Base-by-base conservation (phyloP, 1,139 yeast species). In the Sugiyamaella pinicola region DNA sequence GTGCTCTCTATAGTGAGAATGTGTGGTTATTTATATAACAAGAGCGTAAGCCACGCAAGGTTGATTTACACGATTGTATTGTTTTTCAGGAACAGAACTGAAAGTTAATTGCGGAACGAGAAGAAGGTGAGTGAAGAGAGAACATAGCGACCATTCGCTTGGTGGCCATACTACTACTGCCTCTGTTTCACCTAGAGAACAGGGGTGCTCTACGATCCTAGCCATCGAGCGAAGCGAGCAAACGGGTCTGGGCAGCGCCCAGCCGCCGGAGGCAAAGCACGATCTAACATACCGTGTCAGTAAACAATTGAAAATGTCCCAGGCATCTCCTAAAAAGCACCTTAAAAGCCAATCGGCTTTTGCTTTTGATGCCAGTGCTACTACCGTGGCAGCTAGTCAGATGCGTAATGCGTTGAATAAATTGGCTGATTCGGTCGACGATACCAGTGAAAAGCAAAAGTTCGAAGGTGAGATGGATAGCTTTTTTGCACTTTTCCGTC, bases 381-480 rank as follows among this genome's bases (percentile, higher is more conserved):
- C 96, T 57, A 89, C 89, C 58, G 95, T 90, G 58, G 96, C 99
- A 31, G 98, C 99, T 7, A 86, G 96, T 57, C 97, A 91, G 71
- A 93, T 93, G 98, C 85, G 98, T 68, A 93, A 93, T 69, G 95
- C 96, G 2, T 81, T 93, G 74, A 93, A 93, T 79, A 82, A 80
- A 70, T 77, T 93, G 69, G 86, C 93, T 48, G 98, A 91, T 71
- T 80, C 93, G 21, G 88, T 88, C 52, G 64, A 69, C 35, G 78
- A 85, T 65, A 74, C 78, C 29, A 79, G 77, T 39, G 70, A 73
- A 57, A 85, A 83, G 71, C 62, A 68, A 59, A 79, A 80, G 65
- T 90, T 93, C 67, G 97, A 93, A 72, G 80, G 78, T 63, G 96
- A 93, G 74, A 85, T 93, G 96, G 99, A 93, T 74, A 84, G 90